A percentile compares a stretch with the other conserved stretches of the same genome.
phyloP scores from a whole-genome alignment of 208 protist genomes.

The Naegleria gruberi region DNA sequence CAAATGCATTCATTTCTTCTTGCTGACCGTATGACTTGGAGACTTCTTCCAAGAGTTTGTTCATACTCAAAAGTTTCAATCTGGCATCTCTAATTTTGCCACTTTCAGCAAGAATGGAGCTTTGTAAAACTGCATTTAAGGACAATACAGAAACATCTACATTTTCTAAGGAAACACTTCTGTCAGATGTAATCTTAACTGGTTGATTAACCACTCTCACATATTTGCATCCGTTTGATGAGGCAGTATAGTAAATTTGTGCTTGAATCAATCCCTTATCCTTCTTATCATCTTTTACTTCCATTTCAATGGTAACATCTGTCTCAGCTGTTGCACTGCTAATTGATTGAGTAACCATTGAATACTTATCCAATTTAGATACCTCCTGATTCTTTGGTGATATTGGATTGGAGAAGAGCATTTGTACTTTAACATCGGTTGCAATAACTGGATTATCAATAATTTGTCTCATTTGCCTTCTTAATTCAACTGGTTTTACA shows the following conservation, averaged over 20 bases:
- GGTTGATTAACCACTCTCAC: neutral
- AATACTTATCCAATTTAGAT: neutral
- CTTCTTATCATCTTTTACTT: neutral
- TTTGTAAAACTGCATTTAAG: neutral
- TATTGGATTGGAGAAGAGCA: neutral
- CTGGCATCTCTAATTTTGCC: neutral
- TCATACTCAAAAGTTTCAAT: neutral
- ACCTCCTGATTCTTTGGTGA: neutral
- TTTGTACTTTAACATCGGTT: neutral
- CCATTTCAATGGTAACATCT: neutral
- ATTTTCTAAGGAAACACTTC: neutral
- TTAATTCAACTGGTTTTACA: neutral
- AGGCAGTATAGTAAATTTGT: neutral
- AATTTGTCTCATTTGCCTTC: neutral
- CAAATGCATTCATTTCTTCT: neutral
- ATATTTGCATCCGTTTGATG: neutral
- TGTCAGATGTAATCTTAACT: neutral
- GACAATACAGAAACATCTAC: neutral
- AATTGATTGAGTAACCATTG: neutral
- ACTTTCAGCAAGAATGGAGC: neutral
- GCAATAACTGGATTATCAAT: constrained; percentile 7
- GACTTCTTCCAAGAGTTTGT: neutral
- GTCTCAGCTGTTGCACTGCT: neutral
- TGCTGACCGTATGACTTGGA: neutral
- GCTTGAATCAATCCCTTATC: neutral